Evolutionary conservation across 1,284 basidiomycete genomes (phyloP).

Genomic region (Dichomitus squalens): DNA sequence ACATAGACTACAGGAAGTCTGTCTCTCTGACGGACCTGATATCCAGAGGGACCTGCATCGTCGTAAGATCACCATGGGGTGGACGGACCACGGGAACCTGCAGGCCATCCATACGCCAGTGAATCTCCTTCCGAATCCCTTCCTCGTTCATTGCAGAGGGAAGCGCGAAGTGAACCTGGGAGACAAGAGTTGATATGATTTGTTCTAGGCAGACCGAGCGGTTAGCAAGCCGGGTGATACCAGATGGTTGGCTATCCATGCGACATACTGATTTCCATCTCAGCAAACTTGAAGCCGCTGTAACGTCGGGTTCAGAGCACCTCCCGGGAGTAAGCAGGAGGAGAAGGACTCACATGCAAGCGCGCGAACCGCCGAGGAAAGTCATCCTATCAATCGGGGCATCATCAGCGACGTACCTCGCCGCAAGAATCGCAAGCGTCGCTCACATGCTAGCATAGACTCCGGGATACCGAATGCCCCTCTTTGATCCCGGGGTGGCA

Average conservation of each 20-base stretch:
- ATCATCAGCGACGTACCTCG: not conserved
- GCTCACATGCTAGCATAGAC: too few relatives aligned
- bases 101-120: conserved; percentile 38
- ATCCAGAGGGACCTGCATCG: conserved; percentile 35
- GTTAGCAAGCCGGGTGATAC: not conserved
- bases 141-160: conserved; percentile 32
- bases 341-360: conserved; percentile 37
- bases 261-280: conserved; percentile 36
- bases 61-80: conserved; percentile 35
- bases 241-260: not conserved
- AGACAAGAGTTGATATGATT: conserved; percentile 24
- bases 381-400: conserved; percentile 36
- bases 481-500: not conserved
- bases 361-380: conserved; percentile 36
- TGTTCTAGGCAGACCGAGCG: conserved; percentile 18
- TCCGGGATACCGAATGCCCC: too few relatives aligned
- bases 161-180: conserved; percentile 36
- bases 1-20: conserved; percentile 31
- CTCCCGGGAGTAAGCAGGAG: not conserved
- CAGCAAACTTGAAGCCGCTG: conserved; percentile 37
- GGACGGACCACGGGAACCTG: conserved; percentile 39
- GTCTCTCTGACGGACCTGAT: conserved; percentile 28
- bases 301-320: conserved; percentile 45
- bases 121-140: conserved; percentile 36
- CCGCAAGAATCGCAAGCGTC: not conserved